Percentiles rank a stretch among this genome's conserved stretches.
Evolutionary conservation across 2,329 filamentous ascomycete genomes (phyloP).

Genomic region (Fusarium tuaranense): DNA sequence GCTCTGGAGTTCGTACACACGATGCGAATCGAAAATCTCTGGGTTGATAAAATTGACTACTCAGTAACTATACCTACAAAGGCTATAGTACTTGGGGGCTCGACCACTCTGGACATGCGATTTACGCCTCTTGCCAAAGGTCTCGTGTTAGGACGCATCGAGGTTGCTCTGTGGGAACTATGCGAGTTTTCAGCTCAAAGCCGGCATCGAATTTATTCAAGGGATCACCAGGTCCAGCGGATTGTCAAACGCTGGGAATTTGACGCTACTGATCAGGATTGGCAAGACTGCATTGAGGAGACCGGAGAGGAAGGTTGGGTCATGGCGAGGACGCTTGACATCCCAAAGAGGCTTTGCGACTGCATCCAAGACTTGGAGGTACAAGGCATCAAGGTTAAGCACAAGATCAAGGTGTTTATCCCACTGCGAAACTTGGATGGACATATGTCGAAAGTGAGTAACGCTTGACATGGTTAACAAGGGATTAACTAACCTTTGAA

Average conservation of each 20-base stretch:
- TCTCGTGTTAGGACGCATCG: constrained; percentile 81
- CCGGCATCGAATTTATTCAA: constrained; percentile 57
- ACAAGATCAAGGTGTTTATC: constrained; percentile 91
- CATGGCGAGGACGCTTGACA: constrained; percentile 69
- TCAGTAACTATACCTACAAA: constrained; percentile 92
- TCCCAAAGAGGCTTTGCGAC: constrained; percentile 83
- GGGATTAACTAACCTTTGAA: constrained; percentile 44
- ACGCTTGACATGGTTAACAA: neutral
- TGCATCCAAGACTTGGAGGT: constrained; percentile 91
- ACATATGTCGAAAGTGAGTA: constrained; percentile 82
- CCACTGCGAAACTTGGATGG: constrained; percentile 94
- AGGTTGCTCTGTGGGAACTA: constrained; percentile 81
- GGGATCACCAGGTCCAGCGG: constrained; percentile 71
- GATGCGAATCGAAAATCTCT: constrained; percentile 95
- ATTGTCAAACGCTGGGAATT: constrained; percentile 71
- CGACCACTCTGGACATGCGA: constrained; percentile 84
- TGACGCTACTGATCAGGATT: constrained; percentile 67
- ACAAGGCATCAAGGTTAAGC: constrained; percentile 88
- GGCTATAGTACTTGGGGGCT: constrained; percentile 90
- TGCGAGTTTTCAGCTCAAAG: constrained; percentile 72
- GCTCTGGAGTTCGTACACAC: constrained; percentile 83
- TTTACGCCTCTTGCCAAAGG: constrained; percentile 91
- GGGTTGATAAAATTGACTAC: constrained; percentile 97
- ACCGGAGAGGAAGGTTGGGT: constrained; percentile 74
- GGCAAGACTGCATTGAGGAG: constrained; percentile 75